Evolutionary conservation across 495 filamentous ascomycete genomes (phyloP).

Genomic region (Aspergillus wentii): DNA sequence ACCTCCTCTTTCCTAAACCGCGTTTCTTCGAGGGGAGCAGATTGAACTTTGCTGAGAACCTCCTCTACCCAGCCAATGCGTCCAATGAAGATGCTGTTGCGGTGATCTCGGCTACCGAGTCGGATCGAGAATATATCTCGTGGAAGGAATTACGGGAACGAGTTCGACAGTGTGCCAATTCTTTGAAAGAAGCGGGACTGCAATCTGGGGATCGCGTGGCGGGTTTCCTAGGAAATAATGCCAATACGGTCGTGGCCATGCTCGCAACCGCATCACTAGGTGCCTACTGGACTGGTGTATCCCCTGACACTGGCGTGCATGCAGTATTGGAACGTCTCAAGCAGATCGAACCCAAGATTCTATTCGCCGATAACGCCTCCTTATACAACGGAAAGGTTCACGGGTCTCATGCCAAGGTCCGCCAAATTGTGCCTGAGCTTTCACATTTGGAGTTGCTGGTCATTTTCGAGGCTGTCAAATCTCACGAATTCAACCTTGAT

Average conservation of each 20-base stretch:
- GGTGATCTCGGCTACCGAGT: conserved; percentile 72
- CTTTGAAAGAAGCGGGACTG: conserved; percentile 59
- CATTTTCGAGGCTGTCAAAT: conserved; percentile 58
- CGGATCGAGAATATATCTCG: conserved; percentile 59
- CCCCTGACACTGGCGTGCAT: conserved; percentile 75
- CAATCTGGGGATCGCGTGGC: conserved; percentile 69
- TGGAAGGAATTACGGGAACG: conserved; percentile 78
- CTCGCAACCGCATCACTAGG: conserved; percentile 74
- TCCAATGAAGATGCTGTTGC: conserved; percentile 56
- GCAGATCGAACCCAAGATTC: conserved; percentile 73
- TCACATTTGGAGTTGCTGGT: conserved; percentile 61
- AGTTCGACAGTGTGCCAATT: conserved; percentile 67
- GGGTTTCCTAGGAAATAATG: conserved; percentile 84
- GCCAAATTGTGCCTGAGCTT: conserved; percentile 62
- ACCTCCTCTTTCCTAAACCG: conserved; percentile 78
- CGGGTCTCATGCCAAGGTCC: conserved; percentile 63
- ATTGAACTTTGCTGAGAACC: conserved; percentile 90
- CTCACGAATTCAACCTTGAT: conserved; percentile 42
- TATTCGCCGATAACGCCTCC: conserved; percentile 83
- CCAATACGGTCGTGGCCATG: conserved; percentile 80
- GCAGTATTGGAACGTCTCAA: conserved; percentile 75
- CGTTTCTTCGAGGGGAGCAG: conserved; percentile 73
- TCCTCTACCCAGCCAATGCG: conserved; percentile 66
- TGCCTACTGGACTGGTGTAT: conserved; percentile 87
- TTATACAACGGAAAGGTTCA: conserved; percentile 87